Conservation (phyloP, 2,329 filamentous ascomycete species). For the Lithohypha guttulata region DNA sequence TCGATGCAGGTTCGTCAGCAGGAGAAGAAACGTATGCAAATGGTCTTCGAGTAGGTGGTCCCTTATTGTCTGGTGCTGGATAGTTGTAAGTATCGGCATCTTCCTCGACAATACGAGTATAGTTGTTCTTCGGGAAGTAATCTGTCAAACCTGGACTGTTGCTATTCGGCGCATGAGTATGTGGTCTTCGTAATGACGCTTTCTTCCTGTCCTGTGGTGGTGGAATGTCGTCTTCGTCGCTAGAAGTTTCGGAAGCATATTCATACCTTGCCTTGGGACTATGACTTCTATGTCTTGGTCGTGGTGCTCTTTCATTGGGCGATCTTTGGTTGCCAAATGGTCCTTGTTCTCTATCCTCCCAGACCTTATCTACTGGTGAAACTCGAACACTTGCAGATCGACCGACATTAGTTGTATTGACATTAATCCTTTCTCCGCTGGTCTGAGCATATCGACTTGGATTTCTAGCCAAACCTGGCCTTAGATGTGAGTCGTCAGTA, state of each 20-base stretch:
- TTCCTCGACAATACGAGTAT: constrained; percentile 18
- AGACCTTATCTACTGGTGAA: constrained; percentile 30
- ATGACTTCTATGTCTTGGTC: constrained; percentile 32
- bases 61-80: constrained; percentile 18
- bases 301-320: constrained; percentile 25
- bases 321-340: constrained; percentile 28
- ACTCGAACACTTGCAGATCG: constrained; percentile 45
- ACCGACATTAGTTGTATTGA: constrained; percentile 40
- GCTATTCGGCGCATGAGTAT: constrained; percentile 6
- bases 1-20: constrained; percentile 4
- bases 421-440: constrained; percentile 47
- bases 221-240: constrained; percentile 19
- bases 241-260: constrained; percentile 21
- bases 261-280: constrained; percentile 30
- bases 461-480: constrained; percentile 35
- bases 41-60: constrained; percentile 13
- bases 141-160: constrained; percentile 17
- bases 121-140: constrained; percentile 20
- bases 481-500: constrained; percentile 26
- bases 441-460: constrained; percentile 45
- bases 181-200: constrained; percentile 19
- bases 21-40: constrained; percentile 14
- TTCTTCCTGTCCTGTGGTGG: constrained; percentile 28
- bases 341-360: constrained; percentile 18
- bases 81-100: constrained; percentile 16